These are phyloP conservation scores for Aspergillus pseudoviridinutans DNA, from an alignment of 2,329 filamentous ascomycete species.

Conservation along the genomic window DNA sequence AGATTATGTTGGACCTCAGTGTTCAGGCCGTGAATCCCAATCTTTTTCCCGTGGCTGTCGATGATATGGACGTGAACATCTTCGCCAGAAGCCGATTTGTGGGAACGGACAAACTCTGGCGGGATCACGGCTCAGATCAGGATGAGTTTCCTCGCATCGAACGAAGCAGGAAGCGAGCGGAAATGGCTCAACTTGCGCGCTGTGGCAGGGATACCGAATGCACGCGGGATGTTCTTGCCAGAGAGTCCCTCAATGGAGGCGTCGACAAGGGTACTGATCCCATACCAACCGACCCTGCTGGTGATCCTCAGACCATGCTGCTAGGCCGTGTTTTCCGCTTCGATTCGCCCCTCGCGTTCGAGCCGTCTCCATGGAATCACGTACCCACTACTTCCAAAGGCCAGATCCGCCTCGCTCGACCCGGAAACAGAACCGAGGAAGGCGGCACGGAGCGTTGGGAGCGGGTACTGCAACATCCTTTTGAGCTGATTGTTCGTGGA, in stretches of 20 bases:
- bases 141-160: conserved; percentile 29
- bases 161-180: conserved; percentile 31
- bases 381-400: conserved; percentile 69
- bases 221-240: conserved; percentile 4
- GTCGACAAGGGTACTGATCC: conserved; percentile 59
- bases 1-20: conserved; percentile 88
- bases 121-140: conserved; percentile 26
- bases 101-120: conserved; percentile 52
- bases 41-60: conserved; percentile 79
- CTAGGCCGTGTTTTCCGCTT: conserved; percentile 86
- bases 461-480: conserved; percentile 82
- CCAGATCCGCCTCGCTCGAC: conserved; percentile 74
- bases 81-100: conserved; percentile 93
- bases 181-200: conserved; percentile 25
- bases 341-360: conserved; percentile 83
- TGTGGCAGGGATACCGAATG: conserved; percentile 21
- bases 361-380: conserved; percentile 81
- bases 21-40: conserved; percentile 91
- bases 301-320: conserved; percentile 74
- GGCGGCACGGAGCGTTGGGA: conserved; percentile 87
- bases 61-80: conserved; percentile 82
- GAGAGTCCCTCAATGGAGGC: conserved; percentile 24
- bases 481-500: conserved; percentile 87
- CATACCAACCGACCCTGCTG: conserved; percentile 53
- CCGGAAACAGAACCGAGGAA: conserved; percentile 80